These are phyloP conservation scores for Podospora fimiseda DNA, from an alignment of 495 filamentous ascomycete genomes.

Conservation along the genomic window DNA sequence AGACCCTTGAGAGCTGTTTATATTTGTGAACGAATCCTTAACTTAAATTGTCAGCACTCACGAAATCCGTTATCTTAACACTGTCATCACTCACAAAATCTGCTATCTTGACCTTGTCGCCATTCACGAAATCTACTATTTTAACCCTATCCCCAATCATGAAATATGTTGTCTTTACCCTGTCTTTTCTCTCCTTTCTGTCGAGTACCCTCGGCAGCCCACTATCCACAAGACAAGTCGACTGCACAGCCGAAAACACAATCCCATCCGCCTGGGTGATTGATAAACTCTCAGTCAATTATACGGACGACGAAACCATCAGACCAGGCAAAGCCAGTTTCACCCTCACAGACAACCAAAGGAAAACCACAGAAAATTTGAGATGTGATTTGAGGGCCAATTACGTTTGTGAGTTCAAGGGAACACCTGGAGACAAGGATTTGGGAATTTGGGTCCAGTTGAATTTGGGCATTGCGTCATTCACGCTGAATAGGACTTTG, in stretches of 20 bases:
- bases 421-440: not conserved
- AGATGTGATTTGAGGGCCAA: slow-evolving; percentile 6
- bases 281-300: not conserved
- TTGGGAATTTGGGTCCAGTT: slow-evolving; percentile 11
- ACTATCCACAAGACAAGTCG: not conserved
- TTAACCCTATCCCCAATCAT: too few relatives aligned
- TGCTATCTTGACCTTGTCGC: too few relatives aligned
- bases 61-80: too few relatives aligned
- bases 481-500: slow-evolving; percentile 6
- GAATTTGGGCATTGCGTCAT: slow-evolving; percentile 5
- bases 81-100: too few relatives aligned
- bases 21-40: too few relatives aligned
- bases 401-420: slow-evolving; percentile 13
- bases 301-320: slow-evolving; percentile 2
- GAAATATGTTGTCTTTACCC: not conserved
- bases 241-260: not conserved
- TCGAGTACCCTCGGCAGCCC: not conserved
- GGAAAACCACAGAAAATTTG: not conserved
- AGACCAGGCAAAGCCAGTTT: slow-evolving; percentile 6
- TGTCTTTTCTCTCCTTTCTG: not conserved
- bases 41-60: too few relatives aligned
- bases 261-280: slow-evolving; percentile 4
- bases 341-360: slow-evolving; percentile 3
- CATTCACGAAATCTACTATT: too few relatives aligned
- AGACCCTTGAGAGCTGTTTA: too few relatives aligned